phyloP scores from a whole-genome alignment of 2,329 filamentous ascomycete genomes.

The Xylaria polymorpha region DNA sequence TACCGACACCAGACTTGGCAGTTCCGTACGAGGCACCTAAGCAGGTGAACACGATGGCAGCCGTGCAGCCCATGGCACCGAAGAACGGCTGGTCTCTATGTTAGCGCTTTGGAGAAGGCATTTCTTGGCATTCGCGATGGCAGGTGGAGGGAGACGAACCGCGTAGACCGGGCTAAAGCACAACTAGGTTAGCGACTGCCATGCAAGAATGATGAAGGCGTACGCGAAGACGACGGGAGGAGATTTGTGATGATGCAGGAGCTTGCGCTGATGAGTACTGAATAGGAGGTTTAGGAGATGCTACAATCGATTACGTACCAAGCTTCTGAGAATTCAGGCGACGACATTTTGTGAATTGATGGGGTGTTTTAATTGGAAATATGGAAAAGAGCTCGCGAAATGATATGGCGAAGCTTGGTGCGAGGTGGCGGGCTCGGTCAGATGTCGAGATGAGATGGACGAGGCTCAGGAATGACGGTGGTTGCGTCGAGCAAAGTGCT shows the following conservation, averaged over 20 bases:
- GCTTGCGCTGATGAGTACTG: slow-evolving; percentile 41
- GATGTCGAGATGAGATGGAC: slow-evolving; percentile 42
- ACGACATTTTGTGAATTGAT: slow-evolving; percentile 43
- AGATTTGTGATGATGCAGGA: slow-evolving; percentile 34
- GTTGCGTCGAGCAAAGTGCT: slow-evolving; percentile 40
- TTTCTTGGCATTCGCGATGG: slow-evolving; percentile 45
- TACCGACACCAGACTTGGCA: slow-evolving; percentile 98
- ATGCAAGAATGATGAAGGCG: slow-evolving; percentile 1
- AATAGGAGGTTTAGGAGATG: slow-evolving; percentile 40
- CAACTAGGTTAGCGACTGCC: slow-evolving; percentile 43
- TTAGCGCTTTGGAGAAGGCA: slow-evolving; percentile 55
- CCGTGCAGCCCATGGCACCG: slow-evolving; percentile 86
- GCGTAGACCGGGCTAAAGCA: slow-evolving; percentile 90
- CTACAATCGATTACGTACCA: slow-evolving; percentile 51
- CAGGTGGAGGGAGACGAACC: slow-evolving; percentile 74
- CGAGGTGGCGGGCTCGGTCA: slow-evolving; percentile 28
- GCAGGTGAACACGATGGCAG: slow-evolving; percentile 95
- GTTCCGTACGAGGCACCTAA: slow-evolving; percentile 98
- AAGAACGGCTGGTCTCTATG: slow-evolving; percentile 71
- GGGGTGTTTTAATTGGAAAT: slow-evolving; percentile 32
- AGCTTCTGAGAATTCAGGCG: slow-evolving; percentile 48
- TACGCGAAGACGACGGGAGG: slow-evolving; percentile 4
- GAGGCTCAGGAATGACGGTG: slow-evolving; percentile 24
- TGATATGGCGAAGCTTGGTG: slow-evolving; percentile 33
- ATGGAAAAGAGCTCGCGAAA: slow-evolving; percentile 26